Evolutionary conservation across 2,329 filamentous ascomycete species (phyloP).

Genomic region (Hypoxylon sp.): DNA sequence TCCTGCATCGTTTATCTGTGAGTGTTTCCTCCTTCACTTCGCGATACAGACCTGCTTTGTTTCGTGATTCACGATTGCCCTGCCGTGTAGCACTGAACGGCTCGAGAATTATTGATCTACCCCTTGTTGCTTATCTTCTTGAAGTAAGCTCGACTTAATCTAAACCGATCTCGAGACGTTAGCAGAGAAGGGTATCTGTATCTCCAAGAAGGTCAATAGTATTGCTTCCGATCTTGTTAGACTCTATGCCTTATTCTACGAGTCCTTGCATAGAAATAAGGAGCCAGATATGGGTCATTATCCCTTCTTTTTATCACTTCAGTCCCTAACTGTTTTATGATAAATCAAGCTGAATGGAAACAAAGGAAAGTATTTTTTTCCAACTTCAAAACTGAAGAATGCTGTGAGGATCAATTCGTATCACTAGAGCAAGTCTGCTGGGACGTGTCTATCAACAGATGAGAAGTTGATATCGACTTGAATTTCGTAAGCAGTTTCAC

Average conservation of each 20-base stretch:
- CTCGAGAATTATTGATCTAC: neutral
- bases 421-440: neutral
- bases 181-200: neutral
- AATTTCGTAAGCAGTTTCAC: neutral
- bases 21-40: slow-evolving; percentile 15
- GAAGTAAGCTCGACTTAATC: slow-evolving; percentile 1
- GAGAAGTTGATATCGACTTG: neutral
- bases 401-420: too few relatives aligned
- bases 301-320: neutral
- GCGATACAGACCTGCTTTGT: neutral
- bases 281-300: neutral
- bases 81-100: neutral
- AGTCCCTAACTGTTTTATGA: neutral
- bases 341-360: neutral
- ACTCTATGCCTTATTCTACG: neutral
- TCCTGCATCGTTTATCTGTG: neutral
- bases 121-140: neutral
- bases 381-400: too few relatives aligned
- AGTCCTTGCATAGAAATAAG: neutral
- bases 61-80: neutral
- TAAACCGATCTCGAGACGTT: neutral
- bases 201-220: neutral
- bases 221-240: neutral
- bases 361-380: too few relatives aligned
- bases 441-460: neutral